Evolutionary conservation across 2,329 filamentous ascomycete species (phyloP).

Genomic region (Metarhizium guizhouense): DNA sequence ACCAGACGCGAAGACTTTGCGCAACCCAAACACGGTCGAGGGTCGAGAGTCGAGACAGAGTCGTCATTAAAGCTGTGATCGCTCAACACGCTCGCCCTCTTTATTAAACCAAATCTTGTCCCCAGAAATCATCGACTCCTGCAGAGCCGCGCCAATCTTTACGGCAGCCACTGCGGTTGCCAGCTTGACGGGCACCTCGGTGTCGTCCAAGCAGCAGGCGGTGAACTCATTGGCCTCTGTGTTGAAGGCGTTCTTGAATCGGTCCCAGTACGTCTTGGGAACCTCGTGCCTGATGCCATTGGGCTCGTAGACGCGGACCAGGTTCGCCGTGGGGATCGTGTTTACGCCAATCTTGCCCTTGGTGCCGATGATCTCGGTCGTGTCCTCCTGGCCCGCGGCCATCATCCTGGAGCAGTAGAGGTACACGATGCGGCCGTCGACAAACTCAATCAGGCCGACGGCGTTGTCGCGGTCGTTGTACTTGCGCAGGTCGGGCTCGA

Average conservation of each 20-base stretch:
- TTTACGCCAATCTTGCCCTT: conserved; percentile 55
- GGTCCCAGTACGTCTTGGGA: conserved; percentile 52
- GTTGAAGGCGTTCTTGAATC: conserved; percentile 56
- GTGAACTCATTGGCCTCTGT: conserved; percentile 56
- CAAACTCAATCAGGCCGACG: conserved; percentile 55
- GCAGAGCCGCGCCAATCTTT: conserved; percentile 50
- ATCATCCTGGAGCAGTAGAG: conserved; percentile 59
- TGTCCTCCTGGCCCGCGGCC: conserved; percentile 58
- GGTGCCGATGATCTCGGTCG: conserved; percentile 59
- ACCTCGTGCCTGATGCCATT: conserved; percentile 44
- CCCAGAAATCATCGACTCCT: conserved; percentile 45
- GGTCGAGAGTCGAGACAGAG: not conserved
- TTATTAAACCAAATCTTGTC: conserved; percentile 50
- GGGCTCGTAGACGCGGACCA: conserved; percentile 46
- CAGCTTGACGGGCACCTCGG: conserved; percentile 45
- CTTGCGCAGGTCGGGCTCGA: conserved; percentile 17
- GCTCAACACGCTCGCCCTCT: conserved; percentile 5
- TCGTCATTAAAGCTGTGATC: conserved; percentile 2
- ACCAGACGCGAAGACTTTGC: no score
- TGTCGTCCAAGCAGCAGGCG: conserved; percentile 46
- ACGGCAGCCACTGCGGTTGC: conserved; percentile 49
- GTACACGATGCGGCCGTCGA: conserved; percentile 53
- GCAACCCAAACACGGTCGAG: not conserved
- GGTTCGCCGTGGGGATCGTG: conserved; percentile 41
- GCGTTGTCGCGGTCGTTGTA: conserved; percentile 22